Evolutionary conservation across 1,284 basidiomycete genomes (phyloP).

Genomic region (Ganoderma resinaceum): DNA sequence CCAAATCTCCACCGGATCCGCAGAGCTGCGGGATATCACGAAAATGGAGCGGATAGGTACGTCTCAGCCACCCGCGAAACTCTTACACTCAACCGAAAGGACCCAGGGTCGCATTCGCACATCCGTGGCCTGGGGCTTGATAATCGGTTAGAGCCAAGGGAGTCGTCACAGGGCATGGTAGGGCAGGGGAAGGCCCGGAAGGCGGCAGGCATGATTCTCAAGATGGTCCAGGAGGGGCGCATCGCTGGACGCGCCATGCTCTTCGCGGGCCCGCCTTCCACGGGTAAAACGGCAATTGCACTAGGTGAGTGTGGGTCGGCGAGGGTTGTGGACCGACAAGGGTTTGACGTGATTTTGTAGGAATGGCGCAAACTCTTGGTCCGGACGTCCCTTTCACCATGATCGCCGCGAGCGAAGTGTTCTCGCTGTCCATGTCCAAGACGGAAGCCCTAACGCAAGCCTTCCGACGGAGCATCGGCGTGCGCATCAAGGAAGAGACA

Average conservation of each 20-base stretch:
- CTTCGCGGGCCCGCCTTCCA: slow-evolving; percentile 95
- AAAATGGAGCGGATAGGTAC: slow-evolving; percentile 96
- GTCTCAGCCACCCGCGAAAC: slow-evolving; percentile 30
- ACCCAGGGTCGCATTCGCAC: slow-evolving; percentile 94
- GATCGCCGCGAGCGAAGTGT: slow-evolving; percentile 97
- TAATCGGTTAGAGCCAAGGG: slow-evolving; percentile 88
- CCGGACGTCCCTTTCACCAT: slow-evolving; percentile 96
- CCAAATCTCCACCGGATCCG: slow-evolving; percentile 75
- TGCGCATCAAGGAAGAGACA: slow-evolving; percentile 97
- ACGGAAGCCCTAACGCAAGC: slow-evolving; percentile 98
- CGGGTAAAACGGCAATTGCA: slow-evolving; percentile 97
- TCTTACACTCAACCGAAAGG: not conserved
- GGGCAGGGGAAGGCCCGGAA: slow-evolving; percentile 95
- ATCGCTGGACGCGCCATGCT: slow-evolving; percentile 96
- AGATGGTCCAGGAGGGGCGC: slow-evolving; percentile 96
- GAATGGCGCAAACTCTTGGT: slow-evolving; percentile 96
- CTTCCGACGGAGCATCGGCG: slow-evolving; percentile 94
- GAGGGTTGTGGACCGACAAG: not conserved
- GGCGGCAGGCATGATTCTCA: slow-evolving; percentile 96
- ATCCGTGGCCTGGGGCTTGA: slow-evolving; percentile 95
- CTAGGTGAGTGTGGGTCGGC: slow-evolving; percentile 63
- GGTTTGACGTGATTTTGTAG: slow-evolving; percentile 46
- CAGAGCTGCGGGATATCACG: slow-evolving; percentile 87
- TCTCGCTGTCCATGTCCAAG: slow-evolving; percentile 97
- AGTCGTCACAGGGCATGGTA: slow-evolving; percentile 94